phyloP scores from a whole-genome alignment of 805 yeast species.

The Sungouiella thailandica region DNA sequence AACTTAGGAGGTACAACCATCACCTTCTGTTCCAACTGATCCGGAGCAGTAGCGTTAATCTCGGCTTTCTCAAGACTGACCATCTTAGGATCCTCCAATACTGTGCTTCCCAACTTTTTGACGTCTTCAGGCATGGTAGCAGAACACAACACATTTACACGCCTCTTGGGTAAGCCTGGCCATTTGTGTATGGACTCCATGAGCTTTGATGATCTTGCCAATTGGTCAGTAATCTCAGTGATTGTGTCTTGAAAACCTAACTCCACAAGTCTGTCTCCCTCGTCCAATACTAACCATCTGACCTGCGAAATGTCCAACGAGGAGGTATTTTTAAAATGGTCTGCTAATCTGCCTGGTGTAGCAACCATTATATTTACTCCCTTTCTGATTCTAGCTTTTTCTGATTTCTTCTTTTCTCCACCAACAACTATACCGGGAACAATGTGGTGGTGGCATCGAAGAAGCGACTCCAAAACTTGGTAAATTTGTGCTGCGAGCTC shows the following conservation, averaged over 20 bases:
- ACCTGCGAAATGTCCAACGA: constrained; percentile 68
- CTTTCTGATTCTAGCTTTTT: constrained; percentile 90
- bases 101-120: constrained; percentile 70
- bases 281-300: constrained; percentile 88
- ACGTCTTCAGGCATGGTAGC: constrained; percentile 88
- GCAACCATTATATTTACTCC: constrained; percentile 96
- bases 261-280: constrained; percentile 94
- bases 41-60: constrained; percentile 60
- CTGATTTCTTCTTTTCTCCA: constrained; percentile 96
- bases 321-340: constrained; percentile 87
- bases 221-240: constrained; percentile 60
- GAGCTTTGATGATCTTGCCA: constrained; percentile 45
- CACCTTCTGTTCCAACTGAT: constrained; percentile 77
- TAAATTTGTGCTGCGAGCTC: constrained; percentile 91
- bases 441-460: constrained; percentile 74
- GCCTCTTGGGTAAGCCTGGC: constrained; percentile 58
- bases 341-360: constrained; percentile 94
- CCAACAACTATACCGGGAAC: constrained; percentile 97
- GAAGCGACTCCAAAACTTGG: constrained; percentile 67
- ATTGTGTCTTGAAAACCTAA: constrained; percentile 95
- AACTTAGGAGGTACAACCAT: constrained; percentile 90
- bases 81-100: constrained; percentile 70
- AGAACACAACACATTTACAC: constrained; percentile 84
- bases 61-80: constrained; percentile 39
- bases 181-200: constrained; percentile 31